Conservation (phyloP, 768 basidiomycete species). For the Pisolithus microcarpus region DNA sequence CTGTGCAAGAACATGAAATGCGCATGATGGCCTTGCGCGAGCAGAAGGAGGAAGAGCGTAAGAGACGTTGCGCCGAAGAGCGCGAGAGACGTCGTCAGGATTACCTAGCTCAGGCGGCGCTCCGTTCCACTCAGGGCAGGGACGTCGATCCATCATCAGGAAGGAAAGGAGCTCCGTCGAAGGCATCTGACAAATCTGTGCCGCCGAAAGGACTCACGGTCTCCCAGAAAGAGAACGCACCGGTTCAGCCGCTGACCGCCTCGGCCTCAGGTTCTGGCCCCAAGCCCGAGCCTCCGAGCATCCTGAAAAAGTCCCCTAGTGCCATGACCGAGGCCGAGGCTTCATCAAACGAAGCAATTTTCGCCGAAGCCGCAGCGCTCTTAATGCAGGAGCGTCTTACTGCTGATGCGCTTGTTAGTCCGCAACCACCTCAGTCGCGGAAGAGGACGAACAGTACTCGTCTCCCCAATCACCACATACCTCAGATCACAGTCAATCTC, state of each 20-base stretch:
- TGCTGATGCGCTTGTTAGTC: conserved; percentile 1
- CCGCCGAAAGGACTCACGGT: conserved; percentile 9
- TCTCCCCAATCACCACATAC: conserved; percentile 19
- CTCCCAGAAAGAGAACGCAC: conserved; percentile 22
- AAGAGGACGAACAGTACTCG: conserved; percentile 23
- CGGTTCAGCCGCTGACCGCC: conserved; percentile 8
- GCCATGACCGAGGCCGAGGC: conserved; percentile 19
- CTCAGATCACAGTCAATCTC: conserved; percentile 22
- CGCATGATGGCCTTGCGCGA: conserved; percentile 28
- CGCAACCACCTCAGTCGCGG: conserved; percentile 17
- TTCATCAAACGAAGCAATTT: conserved; percentile 19
- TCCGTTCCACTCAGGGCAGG: conserved; percentile 12
- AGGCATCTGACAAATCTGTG: conserved; percentile 10
- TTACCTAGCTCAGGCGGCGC: conserved; percentile 14
- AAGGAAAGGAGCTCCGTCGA: conserved; percentile 10
- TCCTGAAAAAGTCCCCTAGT: conserved; percentile 22
- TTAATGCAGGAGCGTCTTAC: conserved; percentile 7
- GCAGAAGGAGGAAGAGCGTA: conserved; percentile 26
- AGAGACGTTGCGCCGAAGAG: conserved; percentile 23
- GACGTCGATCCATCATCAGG: conserved; percentile 10
- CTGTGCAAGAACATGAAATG: conserved; percentile 26
- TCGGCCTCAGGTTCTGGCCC: conserved; percentile 2
- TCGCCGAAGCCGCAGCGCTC: conserved; percentile 17
- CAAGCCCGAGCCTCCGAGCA: conserved; percentile 16
- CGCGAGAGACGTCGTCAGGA: conserved; percentile 21